These are phyloP conservation scores for Penicillium paneum DNA, from an alignment of 2,329 filamentous ascomycete species.

Conservation along the genomic window DNA sequence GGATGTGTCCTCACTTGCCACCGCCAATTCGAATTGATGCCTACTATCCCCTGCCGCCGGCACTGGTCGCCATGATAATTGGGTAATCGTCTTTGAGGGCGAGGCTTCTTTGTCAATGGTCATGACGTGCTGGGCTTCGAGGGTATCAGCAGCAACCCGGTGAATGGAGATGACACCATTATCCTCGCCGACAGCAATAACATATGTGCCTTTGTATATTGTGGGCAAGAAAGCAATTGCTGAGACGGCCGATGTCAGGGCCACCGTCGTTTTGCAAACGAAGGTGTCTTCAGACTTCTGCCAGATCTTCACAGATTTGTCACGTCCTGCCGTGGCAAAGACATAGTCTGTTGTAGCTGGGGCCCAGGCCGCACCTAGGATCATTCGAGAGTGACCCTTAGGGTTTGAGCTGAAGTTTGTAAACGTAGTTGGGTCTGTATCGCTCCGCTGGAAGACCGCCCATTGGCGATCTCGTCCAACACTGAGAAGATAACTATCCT, in stretches of 20 bases:
- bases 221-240: slow-evolving; percentile 63
- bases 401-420: slow-evolving; percentile 62
- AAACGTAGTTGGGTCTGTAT: slow-evolving; percentile 48
- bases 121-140: slow-evolving; percentile 30
- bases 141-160: slow-evolving; percentile 32
- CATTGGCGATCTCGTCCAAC: slow-evolving; percentile 91
- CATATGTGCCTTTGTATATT: slow-evolving; percentile 27
- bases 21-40: slow-evolving; percentile 38
- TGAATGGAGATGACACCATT: slow-evolving; percentile 46
- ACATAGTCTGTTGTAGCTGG: slow-evolving; percentile 46
- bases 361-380: slow-evolving; percentile 83
- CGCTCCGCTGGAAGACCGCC: slow-evolving; percentile 68
- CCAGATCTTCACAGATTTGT: slow-evolving; percentile 81
- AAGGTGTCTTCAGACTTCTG: slow-evolving; percentile 45
- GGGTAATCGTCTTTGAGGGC: slow-evolving; percentile 63
- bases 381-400: slow-evolving; percentile 90
- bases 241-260: slow-evolving; percentile 62
- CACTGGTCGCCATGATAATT: slow-evolving; percentile 66
- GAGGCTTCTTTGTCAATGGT: slow-evolving; percentile 43
- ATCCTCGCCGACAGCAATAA: slow-evolving; percentile 49
- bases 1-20: slow-evolving; percentile 47
- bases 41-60: slow-evolving; percentile 9
- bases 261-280: slow-evolving; percentile 52
- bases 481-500: slow-evolving; percentile 74
- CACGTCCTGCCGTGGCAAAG: slow-evolving; percentile 87